Base-by-base conservation (phyloP, 352 stramenopile genomes). In the Lagenidium giganteum region DNA sequence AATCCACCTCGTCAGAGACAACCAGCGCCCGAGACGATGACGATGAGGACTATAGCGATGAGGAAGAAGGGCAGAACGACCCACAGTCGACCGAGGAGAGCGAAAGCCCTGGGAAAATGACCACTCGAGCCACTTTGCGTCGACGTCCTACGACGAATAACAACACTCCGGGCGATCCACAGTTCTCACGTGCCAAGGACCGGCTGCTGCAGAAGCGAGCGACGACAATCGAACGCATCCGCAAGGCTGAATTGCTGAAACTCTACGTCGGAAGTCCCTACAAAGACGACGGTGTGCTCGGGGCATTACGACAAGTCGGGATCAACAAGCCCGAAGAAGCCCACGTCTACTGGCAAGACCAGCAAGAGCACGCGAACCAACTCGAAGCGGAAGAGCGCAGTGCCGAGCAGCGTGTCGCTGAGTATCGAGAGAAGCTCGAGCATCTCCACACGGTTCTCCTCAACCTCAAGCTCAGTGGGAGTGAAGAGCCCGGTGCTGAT, bases 161-260 rank as follows among this genome's bases (percentile, higher is more conserved):
- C 32, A 18, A 38, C 11, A 18, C 13, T 14, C 25, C 31, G 23
- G 45, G 49, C 25, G 74, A 83, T 30, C 37, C 54, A 18, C 79
- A 78, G 38, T 76, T 89, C 20, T 51, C 60, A 5, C 75, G 64
- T 28, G 63, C 74, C 13, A 88, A 87, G 43, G 77, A 86, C 31
- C 87, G 86, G 44, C 43, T 87, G 34, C 66, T 86, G 34, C 76
- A 87, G 43, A 88, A 88, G 66, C 77, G 79, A 35, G 76, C 85
- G 42, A 83, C 70, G 12, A 70, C 65, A 17, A 27, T 68, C 13
- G 66, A 66, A 22, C 66, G 76, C 14, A 68, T 82, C 14, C 67
- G 73, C 37, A 82, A 88, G 33, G 48, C 57, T 12, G 69, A 83
- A 31, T 76, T 51, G 37, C 60, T 89, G 24, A 77, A 86, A 30